These are phyloP conservation scores for Arabidopsis arenosa DNA, from an alignment of 345 rosid species.

Conservation along the genomic window DNA sequence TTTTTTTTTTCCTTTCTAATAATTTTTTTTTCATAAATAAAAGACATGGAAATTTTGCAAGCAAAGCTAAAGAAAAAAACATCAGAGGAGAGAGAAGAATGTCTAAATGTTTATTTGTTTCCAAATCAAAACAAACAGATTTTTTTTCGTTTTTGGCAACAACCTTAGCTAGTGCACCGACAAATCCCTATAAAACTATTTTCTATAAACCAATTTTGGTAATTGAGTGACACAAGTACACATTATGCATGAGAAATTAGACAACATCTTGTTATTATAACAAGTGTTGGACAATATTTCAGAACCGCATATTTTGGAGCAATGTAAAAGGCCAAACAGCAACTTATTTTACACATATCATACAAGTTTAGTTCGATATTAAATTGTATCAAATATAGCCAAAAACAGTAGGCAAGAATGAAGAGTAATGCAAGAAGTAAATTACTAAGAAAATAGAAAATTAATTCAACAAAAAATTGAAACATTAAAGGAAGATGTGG, in stretches of 20 bases:
- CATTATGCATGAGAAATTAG: not conserved
- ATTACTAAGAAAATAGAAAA: not conserved
- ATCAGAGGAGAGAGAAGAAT: constrained; percentile 4
- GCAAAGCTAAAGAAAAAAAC: constrained; percentile 30
- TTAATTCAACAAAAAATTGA: not conserved
- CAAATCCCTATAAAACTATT: not conserved
- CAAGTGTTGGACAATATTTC: not conserved
- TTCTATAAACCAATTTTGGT: not conserved
- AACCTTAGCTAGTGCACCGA: not conserved
- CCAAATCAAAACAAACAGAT: too few relatives aligned
- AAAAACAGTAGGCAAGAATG: not conserved
- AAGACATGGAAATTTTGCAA: constrained; percentile 38
- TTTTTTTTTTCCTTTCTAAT: not conserved
- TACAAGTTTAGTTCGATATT: not conserved
- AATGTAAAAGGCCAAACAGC: not conserved
- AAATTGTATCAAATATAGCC: not conserved
- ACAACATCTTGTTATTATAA: not conserved
- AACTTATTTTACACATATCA: not conserved
- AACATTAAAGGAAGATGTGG: not conserved
- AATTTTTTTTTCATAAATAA: not conserved
- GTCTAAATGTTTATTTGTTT: too few relatives aligned
- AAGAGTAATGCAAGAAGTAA: not conserved
- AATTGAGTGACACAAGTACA: not conserved
- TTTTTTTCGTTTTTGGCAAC: not conserved
- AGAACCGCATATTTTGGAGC: not conserved